Evolutionary conservation across 768 basidiomycete species (phyloP), one percentile per base, ranked within the genome.

Genomic region (Boletus rubroflammeus): DNA sequence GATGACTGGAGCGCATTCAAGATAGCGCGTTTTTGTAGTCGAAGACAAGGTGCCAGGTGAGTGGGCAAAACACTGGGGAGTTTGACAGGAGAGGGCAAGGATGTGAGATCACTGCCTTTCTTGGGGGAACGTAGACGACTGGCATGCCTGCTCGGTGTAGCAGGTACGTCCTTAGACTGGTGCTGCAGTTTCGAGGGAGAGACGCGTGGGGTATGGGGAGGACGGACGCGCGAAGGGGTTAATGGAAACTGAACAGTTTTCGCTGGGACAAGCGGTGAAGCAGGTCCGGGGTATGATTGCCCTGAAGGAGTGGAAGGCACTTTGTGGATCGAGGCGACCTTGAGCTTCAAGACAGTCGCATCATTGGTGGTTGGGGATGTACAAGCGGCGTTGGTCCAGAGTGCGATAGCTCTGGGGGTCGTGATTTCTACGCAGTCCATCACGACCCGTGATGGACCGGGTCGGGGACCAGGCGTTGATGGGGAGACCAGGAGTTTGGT

Each of bases 21-120:
- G 17, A 84, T 76, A 10, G 75, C 79, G 40, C 75, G 76, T 65
- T 86, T 88, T 65, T 88, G 88, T 3, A 73, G 73, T 34, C 75
- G 66, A 15, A 89, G 67, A 57, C 73, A 83, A 23, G 74, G 57
- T 39, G 72, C 62, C 2, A 84, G 64, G 62, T 79, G 75, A 3
- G 61, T 40, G 8, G 80, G 76, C n/a, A 81, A 65, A 19, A 48
- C 57, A 2, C 43, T 9, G 6, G 69, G 67, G 21, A 70, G 58
- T 50, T 62, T 67, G 28, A 62, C 50, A 9, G 58, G 53, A n/a
- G 59, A 50, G 2, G 58, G 58, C 8, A 56, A 13, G 11, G 23
- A 28, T 55, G 31, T 23, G 10, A 28, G 47, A 44, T 32, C 28
- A 14, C 25, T 2, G 52, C 49, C 47, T 54, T 62, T 65, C 57